A percentile compares a stretch with the other conserved stretches of the same genome.
These are phyloP conservation scores for Thalassiosira allenii DNA, from an alignment of 352 stramenopile species.

Conservation along the genomic window DNA sequence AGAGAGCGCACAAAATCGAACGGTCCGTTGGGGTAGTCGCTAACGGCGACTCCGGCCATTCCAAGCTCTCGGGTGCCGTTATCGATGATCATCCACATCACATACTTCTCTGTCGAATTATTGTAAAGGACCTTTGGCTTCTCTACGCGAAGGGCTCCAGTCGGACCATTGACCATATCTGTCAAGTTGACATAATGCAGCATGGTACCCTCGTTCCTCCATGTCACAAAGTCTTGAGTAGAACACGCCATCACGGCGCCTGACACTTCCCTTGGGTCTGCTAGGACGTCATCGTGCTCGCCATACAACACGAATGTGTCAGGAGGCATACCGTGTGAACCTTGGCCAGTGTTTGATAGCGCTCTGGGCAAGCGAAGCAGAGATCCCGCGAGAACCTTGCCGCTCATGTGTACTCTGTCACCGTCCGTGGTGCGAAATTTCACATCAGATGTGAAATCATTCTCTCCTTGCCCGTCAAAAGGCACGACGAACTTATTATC, in stretches of 20 bases:
- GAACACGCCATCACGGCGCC: slow-evolving; percentile 93
- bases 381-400: slow-evolving; percentile 62
- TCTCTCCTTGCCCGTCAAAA: slow-evolving; percentile 90
- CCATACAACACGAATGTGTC: slow-evolving; percentile 85
- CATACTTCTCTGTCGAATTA: slow-evolving; percentile 88
- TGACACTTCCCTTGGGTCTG: slow-evolving; percentile 25
- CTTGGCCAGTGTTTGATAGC: slow-evolving; percentile 1
- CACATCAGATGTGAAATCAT: slow-evolving; percentile 83
- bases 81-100: slow-evolving; percentile 98
- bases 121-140: slow-evolving; percentile 94
- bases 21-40: slow-evolving; percentile 90
- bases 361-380: slow-evolving; percentile 62
- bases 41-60: slow-evolving; percentile 90
- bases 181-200: slow-evolving; percentile 94
- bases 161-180: slow-evolving; percentile 86
- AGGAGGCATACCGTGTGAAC: slow-evolving; percentile 30
- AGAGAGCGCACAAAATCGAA: slow-evolving; percentile 91
- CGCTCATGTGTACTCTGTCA: slow-evolving; percentile 59
- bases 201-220: slow-evolving; percentile 95
- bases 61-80: slow-evolving; percentile 89
- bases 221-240: slow-evolving; percentile 91
- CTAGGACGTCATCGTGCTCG: slow-evolving; percentile 73
- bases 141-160: slow-evolving; percentile 82
- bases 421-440: slow-evolving; percentile 52
- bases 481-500: slow-evolving; percentile 86